phyloP scores from a whole-genome alignment of 2,329 filamentous ascomycete species.

The Aspergillus latus region DNA sequence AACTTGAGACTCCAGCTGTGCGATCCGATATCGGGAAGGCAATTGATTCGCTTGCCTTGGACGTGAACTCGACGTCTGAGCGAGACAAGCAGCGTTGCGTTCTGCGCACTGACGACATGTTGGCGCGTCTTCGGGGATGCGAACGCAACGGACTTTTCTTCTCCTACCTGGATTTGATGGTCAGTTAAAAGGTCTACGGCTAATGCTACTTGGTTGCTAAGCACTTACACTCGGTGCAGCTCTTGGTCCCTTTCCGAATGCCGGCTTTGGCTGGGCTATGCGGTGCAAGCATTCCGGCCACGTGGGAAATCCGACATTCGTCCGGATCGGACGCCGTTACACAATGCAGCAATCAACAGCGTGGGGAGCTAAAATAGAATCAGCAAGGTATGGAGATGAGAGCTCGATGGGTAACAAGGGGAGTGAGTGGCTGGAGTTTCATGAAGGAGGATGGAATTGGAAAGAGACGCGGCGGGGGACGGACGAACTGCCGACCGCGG shows the following conservation, averaged over 20 bases:
- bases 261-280: constrained; percentile 1
- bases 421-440: background rate
- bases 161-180: constrained; percentile 15
- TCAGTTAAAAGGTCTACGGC: background rate
- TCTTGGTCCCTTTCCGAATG: constrained; percentile 21
- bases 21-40: constrained; percentile 20
- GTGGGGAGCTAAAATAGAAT: background rate
- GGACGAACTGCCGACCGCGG: background rate
- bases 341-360: background rate
- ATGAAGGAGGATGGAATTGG: no score
- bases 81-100: constrained; percentile 18
- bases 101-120: constrained; percentile 22
- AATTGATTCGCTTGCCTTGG: constrained; percentile 14
- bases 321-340: background rate
- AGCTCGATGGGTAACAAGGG: no score
- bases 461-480: background rate
- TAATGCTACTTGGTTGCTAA: background rate
- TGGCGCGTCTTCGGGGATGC: constrained; percentile 14
- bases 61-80: constrained; percentile 14
- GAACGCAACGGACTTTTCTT: constrained; percentile 23
- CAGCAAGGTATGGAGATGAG: background rate
- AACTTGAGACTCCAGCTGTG: constrained; percentile 21
- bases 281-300: constrained; percentile 11
- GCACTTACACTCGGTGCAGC: constrained; percentile 24
- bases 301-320: background rate